Conservation (phyloP, 2,329 filamentous ascomycete genomes). For the Leptographium radiaticola region DNA sequence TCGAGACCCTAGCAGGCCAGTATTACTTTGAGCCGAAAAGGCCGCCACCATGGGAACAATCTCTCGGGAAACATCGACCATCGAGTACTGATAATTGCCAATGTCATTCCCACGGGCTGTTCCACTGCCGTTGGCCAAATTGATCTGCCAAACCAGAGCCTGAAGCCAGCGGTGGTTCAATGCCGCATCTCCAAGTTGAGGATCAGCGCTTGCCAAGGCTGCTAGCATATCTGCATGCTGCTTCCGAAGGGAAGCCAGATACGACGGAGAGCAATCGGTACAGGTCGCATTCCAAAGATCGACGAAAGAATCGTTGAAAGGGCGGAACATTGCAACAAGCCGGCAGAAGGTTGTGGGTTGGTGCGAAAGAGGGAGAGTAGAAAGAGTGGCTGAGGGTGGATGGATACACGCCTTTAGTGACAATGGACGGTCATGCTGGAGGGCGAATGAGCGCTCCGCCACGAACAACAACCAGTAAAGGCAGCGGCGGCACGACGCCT, state of each 20-base stretch:
- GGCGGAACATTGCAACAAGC: constrained; percentile 49
- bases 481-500: constrained; percentile 50
- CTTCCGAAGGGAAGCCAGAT: constrained; percentile 46
- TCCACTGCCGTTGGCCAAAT: constrained; percentile 31
- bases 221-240: constrained; percentile 45
- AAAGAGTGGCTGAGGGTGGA: constrained; percentile 50
- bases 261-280: constrained; percentile 40
- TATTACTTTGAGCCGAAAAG: constrained; percentile 52
- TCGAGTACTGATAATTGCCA: constrained; percentile 40
- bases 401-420: constrained; percentile 58
- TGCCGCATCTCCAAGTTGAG: constrained; percentile 40
- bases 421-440: constrained; percentile 56
- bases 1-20: constrained; percentile 63
- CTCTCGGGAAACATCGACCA: constrained; percentile 46
- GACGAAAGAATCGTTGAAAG: constrained; percentile 53
- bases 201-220: constrained; percentile 36
- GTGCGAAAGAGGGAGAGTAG: constrained; percentile 37
- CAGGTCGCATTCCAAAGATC: constrained; percentile 54
- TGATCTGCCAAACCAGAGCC: constrained; percentile 49
- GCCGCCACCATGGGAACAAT: constrained; percentile 55
- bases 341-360: constrained; percentile 44
- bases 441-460: constrained; percentile 58
- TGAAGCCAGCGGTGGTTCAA: constrained; percentile 54
- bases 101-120: constrained; percentile 25
- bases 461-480: constrained; percentile 64